These are phyloP conservation scores for Fusarium tupiense DNA, from an alignment of 2,329 filamentous ascomycete species.

Conservation along the genomic window DNA sequence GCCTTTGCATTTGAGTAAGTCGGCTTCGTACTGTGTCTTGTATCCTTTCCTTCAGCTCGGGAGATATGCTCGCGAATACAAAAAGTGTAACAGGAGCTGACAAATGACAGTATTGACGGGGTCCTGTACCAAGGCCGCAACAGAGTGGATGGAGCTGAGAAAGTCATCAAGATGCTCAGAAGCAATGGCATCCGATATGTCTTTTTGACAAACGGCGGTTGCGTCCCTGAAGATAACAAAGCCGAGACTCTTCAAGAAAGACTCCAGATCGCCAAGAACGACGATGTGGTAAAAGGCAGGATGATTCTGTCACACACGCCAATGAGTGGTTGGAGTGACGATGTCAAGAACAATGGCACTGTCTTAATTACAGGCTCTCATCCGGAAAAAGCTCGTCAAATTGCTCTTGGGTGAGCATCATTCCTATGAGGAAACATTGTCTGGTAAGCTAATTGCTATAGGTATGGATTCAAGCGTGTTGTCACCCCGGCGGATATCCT, in stretches of 20 bases:
- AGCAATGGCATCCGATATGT: conserved; percentile 86
- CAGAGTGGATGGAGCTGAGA: conserved; percentile 79
- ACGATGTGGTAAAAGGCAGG: conserved; percentile 48
- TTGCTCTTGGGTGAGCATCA: conserved; percentile 70
- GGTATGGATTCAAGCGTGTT: conserved; percentile 80
- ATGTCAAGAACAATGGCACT: conserved; percentile 56
- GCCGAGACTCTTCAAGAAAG: conserved; percentile 48
- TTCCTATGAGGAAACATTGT: neutral
- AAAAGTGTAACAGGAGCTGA: conserved; percentile 8
- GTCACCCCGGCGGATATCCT: conserved; percentile 89
- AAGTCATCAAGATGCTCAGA: conserved; percentile 78
- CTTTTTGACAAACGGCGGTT: conserved; percentile 94
- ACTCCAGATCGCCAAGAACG: conserved; percentile 45
- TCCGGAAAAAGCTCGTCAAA: conserved; percentile 71
- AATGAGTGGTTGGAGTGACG: conserved; percentile 67
- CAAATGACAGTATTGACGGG: conserved; percentile 76
- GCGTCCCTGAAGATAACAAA: conserved; percentile 73
- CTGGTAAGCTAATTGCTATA: conserved; percentile 28
- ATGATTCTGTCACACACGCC: conserved; percentile 89
- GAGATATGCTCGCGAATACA: neutral
- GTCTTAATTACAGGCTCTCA: conserved; percentile 79
- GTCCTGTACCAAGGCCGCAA: conserved; percentile 88
- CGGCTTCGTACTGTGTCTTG: neutral
- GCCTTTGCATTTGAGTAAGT: conserved; percentile 53
- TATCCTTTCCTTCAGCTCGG: neutral